Base-by-base conservation (phyloP, 495 filamentous ascomycete species). In the Daldinia loculata region DNA sequence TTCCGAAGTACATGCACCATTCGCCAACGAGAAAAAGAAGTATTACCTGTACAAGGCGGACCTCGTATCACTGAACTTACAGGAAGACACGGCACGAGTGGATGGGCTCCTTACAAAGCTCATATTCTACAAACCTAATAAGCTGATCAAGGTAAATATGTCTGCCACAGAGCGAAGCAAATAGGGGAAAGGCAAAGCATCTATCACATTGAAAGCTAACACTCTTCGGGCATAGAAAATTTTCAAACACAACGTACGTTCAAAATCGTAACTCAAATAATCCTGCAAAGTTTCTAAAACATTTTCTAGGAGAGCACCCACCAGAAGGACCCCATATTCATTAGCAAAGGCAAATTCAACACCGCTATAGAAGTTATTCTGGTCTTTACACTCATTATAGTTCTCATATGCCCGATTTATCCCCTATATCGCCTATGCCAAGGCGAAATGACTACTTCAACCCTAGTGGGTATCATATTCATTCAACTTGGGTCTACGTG, bases 351-450 rank as follows among this genome's bases (percentile, higher is more conserved):
- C 22, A 66, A 58, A 36, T 11, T 71, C 2, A 26, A 27, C 15
- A 22, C 56, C 9, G 9, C n/a, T 9, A 61, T 32, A 22, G 41
- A 39, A 1, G 4, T 52, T 8, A 22, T 62, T 15, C 48, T 71
- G 4, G 51, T 62, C 5, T 6, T 66, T 0, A 11, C 52, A 6
- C 14, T 71, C 0, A 43, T 66, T 0, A 1, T 29, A 2, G 27
- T 71, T 9, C 62, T 71, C n/a, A 29, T 66, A 4, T 5, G 38
- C 32, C 68, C 68, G 14, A 62, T 71, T 6, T 62, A 58, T 24
- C 68, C 68, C 1, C 17, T 71, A 9, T 71, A 71, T 14, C 8
- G 12, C 24, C 12, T 71, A 7, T 66, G 62, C 52, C 62, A 62
- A 26, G 41, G 68, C 29, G 51, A 66, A 3, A 62, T 66, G 24